Evolutionary conservation across 305 asterid species (phyloP), one percentile per base, ranked within the genome.

Genomic region (Fraxinus latifolia): DNA sequence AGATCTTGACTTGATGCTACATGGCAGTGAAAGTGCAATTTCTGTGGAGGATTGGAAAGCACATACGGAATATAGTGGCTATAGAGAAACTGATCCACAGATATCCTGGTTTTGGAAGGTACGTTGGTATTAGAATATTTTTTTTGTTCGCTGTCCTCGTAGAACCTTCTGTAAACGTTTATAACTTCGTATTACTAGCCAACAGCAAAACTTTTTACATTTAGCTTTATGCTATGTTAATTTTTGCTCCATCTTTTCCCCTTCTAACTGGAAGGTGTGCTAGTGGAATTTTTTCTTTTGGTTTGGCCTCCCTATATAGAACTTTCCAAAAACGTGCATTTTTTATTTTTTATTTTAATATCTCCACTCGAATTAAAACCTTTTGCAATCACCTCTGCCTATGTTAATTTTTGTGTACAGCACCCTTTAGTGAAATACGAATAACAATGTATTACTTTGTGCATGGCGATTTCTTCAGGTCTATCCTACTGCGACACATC

Each of bases 71-170:
- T 96, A 91, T 84, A 85, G 81, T 79, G 98, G 94, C 85, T 95
- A 88, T 78, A 76, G 87, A 79, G 88, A 85, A 84, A 89, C 91
- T 3, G 97, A 96, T 85, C 84, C 82, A 76, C 95, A 92, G 90
- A 92, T 96, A 84, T 82, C 89, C 80, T 94, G 98, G 98, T 96
- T 96, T 85, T 95, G 98, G 97, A 84, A 96, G 98, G 97, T 94
- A 89, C 29, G 79, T 74, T 53, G 31, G 8, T 34, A 34, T 73
- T 15, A 8, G n/a, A 15, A 12, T 42, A 27, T 32, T 80, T 11
- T 29, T 67, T 71, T 79, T 70, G 3, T 21, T 67, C 17, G 5
- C 12, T 70, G 76, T 70, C 44, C 23, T 70, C 0, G 5, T 15
- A 31, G 44, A 32, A 70, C 44, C 44, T 70, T 15, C 14, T 70